These are phyloP conservation scores for Cyclostephanos invisitatus DNA, from an alignment of 108 stramenopile species.

Conservation along the genomic window DNA sequence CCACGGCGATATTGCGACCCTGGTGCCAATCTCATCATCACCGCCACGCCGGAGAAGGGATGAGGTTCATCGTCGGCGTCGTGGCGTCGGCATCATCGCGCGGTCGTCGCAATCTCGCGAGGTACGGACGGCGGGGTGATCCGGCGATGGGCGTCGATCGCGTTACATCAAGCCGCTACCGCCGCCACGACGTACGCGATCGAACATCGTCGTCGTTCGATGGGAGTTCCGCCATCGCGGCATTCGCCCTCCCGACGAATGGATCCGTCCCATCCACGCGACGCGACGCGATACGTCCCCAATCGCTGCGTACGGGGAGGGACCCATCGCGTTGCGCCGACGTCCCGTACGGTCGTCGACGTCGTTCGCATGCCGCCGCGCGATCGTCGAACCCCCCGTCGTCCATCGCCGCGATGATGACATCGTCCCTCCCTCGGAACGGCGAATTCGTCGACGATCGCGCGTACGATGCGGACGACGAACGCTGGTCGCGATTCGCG, in stretches of 20 bases:
- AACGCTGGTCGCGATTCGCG: slow-evolving; percentile 36
- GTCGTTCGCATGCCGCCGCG: no score
- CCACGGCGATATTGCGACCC: neutral
- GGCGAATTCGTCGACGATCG: neutral
- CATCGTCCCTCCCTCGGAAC: no score
- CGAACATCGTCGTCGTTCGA: no score
- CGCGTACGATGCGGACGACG: slow-evolving; percentile 12
- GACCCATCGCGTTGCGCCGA: no score
- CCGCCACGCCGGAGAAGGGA: neutral
- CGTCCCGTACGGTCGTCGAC: no score
- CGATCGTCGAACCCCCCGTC: no score
- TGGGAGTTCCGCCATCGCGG: no score
- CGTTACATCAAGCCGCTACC: no score
- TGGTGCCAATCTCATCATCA: neutral
- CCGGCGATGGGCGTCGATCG: neutral
- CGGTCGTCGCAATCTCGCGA: neutral
- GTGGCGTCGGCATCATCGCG: neutral
- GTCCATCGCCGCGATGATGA: no score
- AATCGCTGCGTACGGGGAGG: no score
- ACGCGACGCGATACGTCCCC: no score
- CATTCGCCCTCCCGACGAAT: neutral
- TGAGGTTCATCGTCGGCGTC: neutral
- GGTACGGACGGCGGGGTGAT: neutral
- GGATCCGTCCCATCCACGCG: neutral
- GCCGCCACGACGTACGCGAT: no score